Percentiles rank a stretch among this genome's conserved stretches.
These are phyloP conservation scores for Rhynchosporium graminicola DNA, from an alignment of 2,329 filamentous ascomycete genomes.

Conservation along the genomic window DNA sequence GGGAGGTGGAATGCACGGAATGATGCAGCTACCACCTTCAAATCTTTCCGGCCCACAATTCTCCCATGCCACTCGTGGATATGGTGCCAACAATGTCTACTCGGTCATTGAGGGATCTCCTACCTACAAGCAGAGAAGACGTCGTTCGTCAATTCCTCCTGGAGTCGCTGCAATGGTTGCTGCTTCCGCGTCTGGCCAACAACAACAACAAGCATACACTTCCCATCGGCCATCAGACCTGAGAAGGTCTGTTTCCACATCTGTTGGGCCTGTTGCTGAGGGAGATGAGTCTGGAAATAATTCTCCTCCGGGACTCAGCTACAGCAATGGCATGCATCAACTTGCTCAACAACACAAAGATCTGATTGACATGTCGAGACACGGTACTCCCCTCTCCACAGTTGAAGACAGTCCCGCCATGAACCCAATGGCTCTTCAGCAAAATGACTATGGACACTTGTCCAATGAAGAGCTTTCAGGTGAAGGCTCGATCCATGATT, in stretches of 20 bases:
- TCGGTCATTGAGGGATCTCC: constrained; percentile 97
- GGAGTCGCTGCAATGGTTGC: constrained; percentile 69
- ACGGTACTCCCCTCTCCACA: constrained; percentile 85
- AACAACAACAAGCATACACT: constrained; percentile 51
- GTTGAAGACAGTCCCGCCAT: constrained; percentile 80
- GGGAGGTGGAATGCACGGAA: constrained; percentile 72
- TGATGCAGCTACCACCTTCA: constrained; percentile 88
- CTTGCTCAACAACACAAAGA: constrained; percentile 74
- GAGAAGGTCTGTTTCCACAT: constrained; percentile 84
- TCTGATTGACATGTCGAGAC: constrained; percentile 78
- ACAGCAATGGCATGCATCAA: constrained; percentile 68
- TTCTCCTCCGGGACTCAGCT: constrained; percentile 75
- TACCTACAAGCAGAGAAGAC: constrained; percentile 95
- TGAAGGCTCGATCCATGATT: constrained; percentile 59
- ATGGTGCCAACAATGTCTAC: constrained; percentile 78
- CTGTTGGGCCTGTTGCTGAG: constrained; percentile 79
- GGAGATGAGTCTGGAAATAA: constrained; percentile 76
- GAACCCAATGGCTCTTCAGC: constrained; percentile 67
- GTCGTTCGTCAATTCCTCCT: constrained; percentile 88
- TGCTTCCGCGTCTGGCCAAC: constrained; percentile 54
- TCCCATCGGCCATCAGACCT: constrained; percentile 85
- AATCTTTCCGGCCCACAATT: constrained; percentile 81
- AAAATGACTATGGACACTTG: constrained; percentile 68
- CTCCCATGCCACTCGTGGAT: constrained; percentile 66
- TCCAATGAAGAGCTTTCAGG: constrained; percentile 62